These are phyloP conservation scores for Diacronema lutheri DNA, from an alignment of 78 protist genomes.

Conservation along the genomic window DNA sequence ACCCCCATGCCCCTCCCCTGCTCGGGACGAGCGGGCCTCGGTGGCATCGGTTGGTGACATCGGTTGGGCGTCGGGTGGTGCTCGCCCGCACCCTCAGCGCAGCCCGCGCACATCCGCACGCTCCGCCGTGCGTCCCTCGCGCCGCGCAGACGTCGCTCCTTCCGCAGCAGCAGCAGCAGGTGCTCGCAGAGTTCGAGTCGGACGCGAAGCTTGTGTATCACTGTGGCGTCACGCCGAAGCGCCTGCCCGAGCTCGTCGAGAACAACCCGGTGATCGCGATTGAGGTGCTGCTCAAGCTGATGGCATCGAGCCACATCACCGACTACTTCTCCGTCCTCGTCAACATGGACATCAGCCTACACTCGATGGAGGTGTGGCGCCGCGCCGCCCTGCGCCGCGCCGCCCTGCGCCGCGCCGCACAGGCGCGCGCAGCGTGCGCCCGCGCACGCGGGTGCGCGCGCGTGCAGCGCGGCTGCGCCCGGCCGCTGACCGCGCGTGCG, in stretches of 20 bases:
- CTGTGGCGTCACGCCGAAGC: conserved; percentile 68
- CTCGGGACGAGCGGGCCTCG: no score
- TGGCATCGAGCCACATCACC: conserved; percentile 55
- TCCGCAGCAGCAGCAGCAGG: neutral
- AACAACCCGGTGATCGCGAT: conserved; percentile 80
- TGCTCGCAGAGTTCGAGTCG: conserved; percentile 44
- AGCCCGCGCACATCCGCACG: neutral
- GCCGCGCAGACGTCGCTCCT: neutral
- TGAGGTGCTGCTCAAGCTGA: conserved; percentile 73
- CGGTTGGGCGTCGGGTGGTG: no score
- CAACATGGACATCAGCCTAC: conserved; percentile 57
- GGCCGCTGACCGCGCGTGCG: no score
- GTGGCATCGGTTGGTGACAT: no score
- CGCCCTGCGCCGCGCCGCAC: no score
- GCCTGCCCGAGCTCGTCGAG: conserved; percentile 76
- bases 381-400: no score
- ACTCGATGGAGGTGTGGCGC: conserved; percentile 88
- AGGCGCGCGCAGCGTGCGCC: no score
- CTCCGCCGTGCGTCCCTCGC: neutral
- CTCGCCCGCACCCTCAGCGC: no score
- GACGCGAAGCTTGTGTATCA: conserved; percentile 60
- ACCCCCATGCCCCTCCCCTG: no score
- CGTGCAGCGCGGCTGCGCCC: no score
- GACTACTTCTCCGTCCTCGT: conserved; percentile 71
- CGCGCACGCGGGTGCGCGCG: no score